Conservation (phyloP, 139 green algal genomes). For the Pedinophyceae sp. region DNA sequence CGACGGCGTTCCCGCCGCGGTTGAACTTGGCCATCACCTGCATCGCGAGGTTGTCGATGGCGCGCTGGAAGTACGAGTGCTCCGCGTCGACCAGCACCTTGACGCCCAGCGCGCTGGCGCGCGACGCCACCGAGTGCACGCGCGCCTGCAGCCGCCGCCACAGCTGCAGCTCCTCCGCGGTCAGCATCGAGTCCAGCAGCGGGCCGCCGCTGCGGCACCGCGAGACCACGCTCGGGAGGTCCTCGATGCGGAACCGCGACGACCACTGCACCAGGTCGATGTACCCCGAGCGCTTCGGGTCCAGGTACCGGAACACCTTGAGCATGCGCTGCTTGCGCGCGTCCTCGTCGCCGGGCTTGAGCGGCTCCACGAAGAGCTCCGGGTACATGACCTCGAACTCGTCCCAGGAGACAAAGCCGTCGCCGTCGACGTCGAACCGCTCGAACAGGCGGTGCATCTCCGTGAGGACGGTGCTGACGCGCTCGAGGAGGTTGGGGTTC, state of each 20-base stretch:
- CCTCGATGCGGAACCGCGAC: constrained; percentile 13
- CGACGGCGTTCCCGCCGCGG: constrained; percentile 16
- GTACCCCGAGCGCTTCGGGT: too few relatives aligned
- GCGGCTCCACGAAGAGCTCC: constrained; percentile 15
- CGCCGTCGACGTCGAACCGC: constrained; percentile 43
- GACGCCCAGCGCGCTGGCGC: constrained; percentile 22
- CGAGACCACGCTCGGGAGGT: constrained; percentile 45
- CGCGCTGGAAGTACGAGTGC: constrained; percentile 76
- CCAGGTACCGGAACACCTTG: too few relatives aligned
- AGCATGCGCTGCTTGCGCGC: constrained; percentile 10
- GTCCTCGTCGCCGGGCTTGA: constrained; percentile 23
- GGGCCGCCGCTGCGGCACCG: constrained; percentile 25
- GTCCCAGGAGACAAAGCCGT: constrained; percentile 17
- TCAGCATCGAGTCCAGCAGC: neutral
- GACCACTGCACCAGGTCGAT: neutral
- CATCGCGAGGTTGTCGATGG: constrained; percentile 60
- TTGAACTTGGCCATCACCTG: constrained; percentile 61
- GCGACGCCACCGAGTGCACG: constrained; percentile 6
- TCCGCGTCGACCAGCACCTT: constrained; percentile 74
- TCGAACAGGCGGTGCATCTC: constrained; percentile 43
- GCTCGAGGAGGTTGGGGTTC: constrained; percentile 58
- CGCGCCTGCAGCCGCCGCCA: neutral
- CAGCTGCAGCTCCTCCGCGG: neutral
- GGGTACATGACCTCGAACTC: constrained; percentile 23
- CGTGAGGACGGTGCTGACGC: constrained; percentile 29